Evolutionary conservation across 2,329 filamentous ascomycete species (phyloP), one percentile per base, ranked within the genome.

Genomic region (Pseudonectria buxi): DNA sequence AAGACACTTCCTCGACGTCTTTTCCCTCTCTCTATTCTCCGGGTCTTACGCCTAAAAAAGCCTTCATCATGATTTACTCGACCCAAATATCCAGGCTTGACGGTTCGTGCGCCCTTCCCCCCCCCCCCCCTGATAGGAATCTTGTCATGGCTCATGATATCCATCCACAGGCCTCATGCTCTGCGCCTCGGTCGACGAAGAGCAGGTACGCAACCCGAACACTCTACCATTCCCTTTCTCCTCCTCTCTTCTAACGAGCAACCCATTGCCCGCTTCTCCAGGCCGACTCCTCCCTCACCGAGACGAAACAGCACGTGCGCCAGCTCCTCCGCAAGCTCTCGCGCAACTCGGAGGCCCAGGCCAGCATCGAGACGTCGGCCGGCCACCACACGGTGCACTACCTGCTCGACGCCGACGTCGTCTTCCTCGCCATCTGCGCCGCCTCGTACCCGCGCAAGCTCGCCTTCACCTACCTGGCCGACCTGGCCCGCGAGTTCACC

Each of bases 391-490:
- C 80, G 43, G 72, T 96, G 59, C 89, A 98, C 74, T 95, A 95
- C 71, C 70, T 90, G 45, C 85, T 98, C 65, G 72, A 83, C 54
- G 73, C 80, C 55, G 81, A 86, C 53, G 74, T 98, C 50, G 82
- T 88, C 67, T 96, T 94, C 71, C 74, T 96, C 53, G 88, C 85
- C 71, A 90, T 98, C 64, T 89, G 86, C 71, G 89, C 95, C 63
- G 76, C 79, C 39, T 86, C 86, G 37, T 98, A 96, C 71, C 90
- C 92, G 39, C 90, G 92, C 64, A 96, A 98, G 67, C 84, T 98
- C 32, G 90, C 94, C 56, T 95, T 98, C 65, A 95, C 90, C 43
- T 98, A 96, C 74, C 87, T 98, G 42, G 80, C 86, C 52, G 92
- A 98, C 69, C 76, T 98, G 36, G 77, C 85, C 40, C 76, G 78